Conservation (phyloP, 1,284 basidiomycete species). For the Fistulina hepatica region DNA sequence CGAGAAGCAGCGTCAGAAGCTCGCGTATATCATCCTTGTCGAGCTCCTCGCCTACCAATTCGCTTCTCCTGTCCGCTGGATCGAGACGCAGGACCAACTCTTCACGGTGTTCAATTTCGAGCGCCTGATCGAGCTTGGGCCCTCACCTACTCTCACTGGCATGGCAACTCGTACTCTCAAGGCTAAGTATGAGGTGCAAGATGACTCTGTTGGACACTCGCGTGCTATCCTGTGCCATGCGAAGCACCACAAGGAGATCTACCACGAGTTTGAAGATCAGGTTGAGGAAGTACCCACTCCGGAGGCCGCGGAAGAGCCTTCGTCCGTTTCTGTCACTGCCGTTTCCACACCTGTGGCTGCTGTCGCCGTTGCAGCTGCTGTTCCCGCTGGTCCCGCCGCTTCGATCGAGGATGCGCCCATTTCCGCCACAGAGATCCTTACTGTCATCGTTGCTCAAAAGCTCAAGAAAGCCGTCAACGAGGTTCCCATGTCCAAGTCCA, state of each 20-base stretch:
- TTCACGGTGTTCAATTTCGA: conserved; percentile 89
- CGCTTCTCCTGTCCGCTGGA: conserved; percentile 95
- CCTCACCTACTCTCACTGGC: conserved; percentile 89
- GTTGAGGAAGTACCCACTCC: conserved; percentile 35
- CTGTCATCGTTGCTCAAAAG: conserved; percentile 91
- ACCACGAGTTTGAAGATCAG: conserved; percentile 96
- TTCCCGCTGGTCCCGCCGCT: conserved; percentile 53
- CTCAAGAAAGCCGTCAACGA: conserved; percentile 92
- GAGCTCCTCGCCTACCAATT: conserved; percentile 97
- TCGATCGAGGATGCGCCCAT: conserved; percentile 84
- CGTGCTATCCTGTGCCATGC: conserved; percentile 87
- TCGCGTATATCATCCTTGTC: conserved; percentile 92
- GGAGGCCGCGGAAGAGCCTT: conserved; percentile 31
- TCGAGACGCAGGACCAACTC: conserved; percentile 94
- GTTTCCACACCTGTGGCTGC: conserved; percentile 34
- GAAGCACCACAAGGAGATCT: conserved; percentile 94
- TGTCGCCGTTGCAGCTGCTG: conserved; percentile 33
- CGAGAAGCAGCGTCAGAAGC: conserved; percentile 75
- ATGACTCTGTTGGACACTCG: conserved; percentile 74
- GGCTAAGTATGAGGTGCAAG: conserved; percentile 89
- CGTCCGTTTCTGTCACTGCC: conserved; percentile 31
- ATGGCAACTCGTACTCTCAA: conserved; percentile 95
- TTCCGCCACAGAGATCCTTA: conserved; percentile 85
- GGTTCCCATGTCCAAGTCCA: conserved; percentile 86
- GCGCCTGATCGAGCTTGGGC: conserved; percentile 91